Percentiles rank a stretch among this genome's conserved stretches.
These are phyloP conservation scores for Yamadazyma conglobata DNA, from an alignment of 1,139 yeast genomes.

Conservation along the genomic window DNA sequence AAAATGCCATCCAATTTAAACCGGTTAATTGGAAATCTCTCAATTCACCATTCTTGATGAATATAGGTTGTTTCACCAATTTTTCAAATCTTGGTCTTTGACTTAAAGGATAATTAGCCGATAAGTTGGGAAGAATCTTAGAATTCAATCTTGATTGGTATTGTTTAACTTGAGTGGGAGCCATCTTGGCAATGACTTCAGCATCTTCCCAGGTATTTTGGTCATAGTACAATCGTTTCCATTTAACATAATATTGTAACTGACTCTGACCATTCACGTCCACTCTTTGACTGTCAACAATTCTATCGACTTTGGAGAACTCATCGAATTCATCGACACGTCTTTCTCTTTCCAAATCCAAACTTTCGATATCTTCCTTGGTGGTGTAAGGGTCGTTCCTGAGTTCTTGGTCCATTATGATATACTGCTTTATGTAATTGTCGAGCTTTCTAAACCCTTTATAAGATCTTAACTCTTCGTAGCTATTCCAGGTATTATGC, in stretches of 20 bases:
- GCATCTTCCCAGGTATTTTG: conserved; percentile 98
- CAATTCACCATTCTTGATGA: conserved; percentile 85
- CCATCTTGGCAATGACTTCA: conserved; percentile 73
- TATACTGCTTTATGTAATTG: conserved; percentile 79
- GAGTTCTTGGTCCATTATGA: conserved; percentile 69
- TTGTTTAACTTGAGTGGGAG: conserved; percentile 80
- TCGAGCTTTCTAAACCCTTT: conserved; percentile 86
- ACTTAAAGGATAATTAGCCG: conserved; percentile 67
- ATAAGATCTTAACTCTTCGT: conserved; percentile 48
- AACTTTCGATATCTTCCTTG: conserved; percentile 84
- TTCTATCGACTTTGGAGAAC: conserved; percentile 82
- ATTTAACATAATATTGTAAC: conserved; percentile 81
- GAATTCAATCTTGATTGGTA: conserved; percentile 81
- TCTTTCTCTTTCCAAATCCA: conserved; percentile 88
- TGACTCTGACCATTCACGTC: conserved; percentile 63
- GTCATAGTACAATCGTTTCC: conserved; percentile 92
- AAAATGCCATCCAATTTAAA: conserved; percentile 98
- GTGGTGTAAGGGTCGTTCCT: conserved; percentile 79
- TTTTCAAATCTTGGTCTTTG: conserved; percentile 89
- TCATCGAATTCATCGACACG: conserved; percentile 81
- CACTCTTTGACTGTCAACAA: conserved; percentile 81
- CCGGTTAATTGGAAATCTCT: conserved; percentile 98
- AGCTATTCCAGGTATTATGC: conserved; percentile 93
- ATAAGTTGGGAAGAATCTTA: conserved; percentile 77
- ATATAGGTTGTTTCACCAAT: conserved; percentile 79